A percentile compares a stretch with the other conserved stretches of the same genome.
These are phyloP conservation scores for Phaeodactylum tricornutum DNA, from an alignment of 108 stramenopile species.

Conservation along the genomic window DNA sequence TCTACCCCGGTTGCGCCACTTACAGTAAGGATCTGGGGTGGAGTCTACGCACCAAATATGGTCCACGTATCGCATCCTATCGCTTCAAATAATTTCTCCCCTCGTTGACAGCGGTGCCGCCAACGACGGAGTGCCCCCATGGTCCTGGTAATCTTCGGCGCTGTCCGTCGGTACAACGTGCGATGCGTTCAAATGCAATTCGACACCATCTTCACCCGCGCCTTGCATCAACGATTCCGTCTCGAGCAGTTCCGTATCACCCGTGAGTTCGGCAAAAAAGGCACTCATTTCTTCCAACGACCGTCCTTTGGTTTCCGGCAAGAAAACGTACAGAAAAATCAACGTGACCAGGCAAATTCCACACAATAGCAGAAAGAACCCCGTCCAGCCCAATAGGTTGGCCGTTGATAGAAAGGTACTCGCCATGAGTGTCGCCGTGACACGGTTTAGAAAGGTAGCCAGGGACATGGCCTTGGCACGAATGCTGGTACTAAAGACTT, in stretches of 20 bases:
- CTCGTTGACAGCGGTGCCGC: too few relatives aligned
- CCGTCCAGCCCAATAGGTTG: conserved; percentile 35
- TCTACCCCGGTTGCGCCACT: too few relatives aligned
- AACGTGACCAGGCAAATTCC: conserved; percentile 23
- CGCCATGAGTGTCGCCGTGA: conserved; percentile 45
- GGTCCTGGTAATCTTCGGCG: too few relatives aligned
- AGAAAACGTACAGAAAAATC: conserved; percentile 38
- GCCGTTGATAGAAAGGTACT: conserved; percentile 44
- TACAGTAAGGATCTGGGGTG: too few relatives aligned
- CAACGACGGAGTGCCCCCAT: too few relatives aligned
- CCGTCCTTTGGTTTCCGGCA: conserved; percentile 58
- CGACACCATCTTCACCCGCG: too few relatives aligned
- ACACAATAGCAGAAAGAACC: conserved; percentile 40
- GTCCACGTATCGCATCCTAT: too few relatives aligned
- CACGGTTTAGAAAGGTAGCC: conserved; percentile 55
- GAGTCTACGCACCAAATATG: too few relatives aligned
- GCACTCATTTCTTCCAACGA: conserved; percentile 52
- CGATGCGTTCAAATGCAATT: too few relatives aligned
- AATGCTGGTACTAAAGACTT: conserved; percentile 47
- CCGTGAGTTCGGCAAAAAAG: conserved; percentile 59
- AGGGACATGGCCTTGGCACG: conserved; percentile 70
- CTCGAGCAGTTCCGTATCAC: conserved; percentile 36
- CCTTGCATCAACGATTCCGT: too few relatives aligned
- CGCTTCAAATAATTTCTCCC: too few relatives aligned
- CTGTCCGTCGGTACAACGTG: too few relatives aligned